Base-by-base conservation (phyloP, 2,329 filamentous ascomycete genomes). In the Cryphonectria japonica region DNA sequence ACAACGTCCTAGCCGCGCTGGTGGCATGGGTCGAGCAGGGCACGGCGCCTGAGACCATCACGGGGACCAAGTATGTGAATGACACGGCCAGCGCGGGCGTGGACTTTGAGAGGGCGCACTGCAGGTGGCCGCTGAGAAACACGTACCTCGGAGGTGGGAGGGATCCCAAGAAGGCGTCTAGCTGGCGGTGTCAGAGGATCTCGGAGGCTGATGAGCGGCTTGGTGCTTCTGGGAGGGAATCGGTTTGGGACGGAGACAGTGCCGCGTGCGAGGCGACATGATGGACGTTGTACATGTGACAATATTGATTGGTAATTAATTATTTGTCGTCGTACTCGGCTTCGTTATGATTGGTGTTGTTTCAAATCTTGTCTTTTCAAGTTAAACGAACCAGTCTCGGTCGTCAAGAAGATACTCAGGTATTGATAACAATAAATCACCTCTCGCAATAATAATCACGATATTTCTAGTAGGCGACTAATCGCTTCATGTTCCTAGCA, bases 11-110 rank as follows among this genome's bases (percentile, higher is more conserved):
- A 26, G 80, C 81, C 77, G 81, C 82, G 5, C 75, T 85, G n/a
- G 83, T 85, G 2, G 77, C 80, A 14, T 85, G 84, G 84, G 84
- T 86, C 1, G 84, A 83, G 75, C 70, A 80, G 39, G 79, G 77
- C 7, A 71, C 78, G n/a, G 83, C 83, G 0, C 84, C 84, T 0
- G 82, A 83, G 43, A 78, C 78, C 1, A 73, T 77, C 19, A 67
- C 50, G 9, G 71, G 71, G 11, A 70, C 65, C 4, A 69, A 69
- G 6, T 75, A 70, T 29, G 68, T 75, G 26, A 74, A 75, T 19
- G 72, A 71, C 29, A 73, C 69, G 39, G 60, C 69, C 11, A 22
- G 46, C 3, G 37, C 66, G 2, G 72, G 71, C 2, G 67, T 74
- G 5, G 73, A 64, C 7, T 74, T 71, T 54, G 67, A 72, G 70